phyloP scores from a whole-genome alignment of 164 flowering plant genomes.

The Aristolochia californica region DNA sequence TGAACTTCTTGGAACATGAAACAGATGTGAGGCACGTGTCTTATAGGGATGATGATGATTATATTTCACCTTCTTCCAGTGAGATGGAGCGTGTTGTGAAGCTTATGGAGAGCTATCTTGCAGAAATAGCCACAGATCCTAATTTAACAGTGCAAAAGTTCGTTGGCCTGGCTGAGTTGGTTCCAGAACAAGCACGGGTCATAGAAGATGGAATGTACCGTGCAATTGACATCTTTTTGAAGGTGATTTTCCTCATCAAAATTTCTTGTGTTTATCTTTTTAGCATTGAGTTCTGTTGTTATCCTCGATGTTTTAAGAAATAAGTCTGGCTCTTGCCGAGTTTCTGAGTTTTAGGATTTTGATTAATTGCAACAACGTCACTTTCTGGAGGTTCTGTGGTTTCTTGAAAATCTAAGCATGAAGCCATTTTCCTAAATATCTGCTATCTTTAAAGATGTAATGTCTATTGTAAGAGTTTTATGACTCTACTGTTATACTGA shows the following conservation, averaged over 20 bases:
- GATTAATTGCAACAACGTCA: too few species aligned
- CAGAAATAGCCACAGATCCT: constrained; percentile 83
- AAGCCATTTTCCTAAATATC: too few species aligned
- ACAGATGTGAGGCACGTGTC: constrained; percentile 25
- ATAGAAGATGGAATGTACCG: constrained; percentile 94
- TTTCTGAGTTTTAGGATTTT: too few species aligned
- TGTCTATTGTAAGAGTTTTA: too few species aligned
- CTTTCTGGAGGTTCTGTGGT: too few species aligned
- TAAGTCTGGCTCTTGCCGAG: too few species aligned
- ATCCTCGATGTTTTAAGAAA: too few species aligned
- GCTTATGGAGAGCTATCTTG: constrained; percentile 80
- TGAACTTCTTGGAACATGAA: constrained; percentile 52
- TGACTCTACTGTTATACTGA: too few species aligned
- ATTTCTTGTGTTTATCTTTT: background rate
- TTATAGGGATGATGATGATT: constrained; percentile 31
- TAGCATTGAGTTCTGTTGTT: background rate
- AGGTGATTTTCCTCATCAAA: constrained; percentile 32
- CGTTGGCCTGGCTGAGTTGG: constrained; percentile 52
- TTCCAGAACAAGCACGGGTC: constrained; percentile 68
- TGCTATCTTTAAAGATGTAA: too few species aligned
- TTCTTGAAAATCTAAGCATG: too few species aligned
- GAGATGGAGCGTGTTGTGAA: constrained; percentile 66
- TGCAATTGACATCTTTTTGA: constrained; percentile 85
- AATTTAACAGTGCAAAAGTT: constrained; percentile 58
- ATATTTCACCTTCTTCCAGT: constrained; percentile 30